A percentile compares a stretch with the other conserved stretches of the same genome.
Evolutionary conservation across 129 eudicot species (phyloP).

Genomic region (Glebionis coronaria): DNA sequence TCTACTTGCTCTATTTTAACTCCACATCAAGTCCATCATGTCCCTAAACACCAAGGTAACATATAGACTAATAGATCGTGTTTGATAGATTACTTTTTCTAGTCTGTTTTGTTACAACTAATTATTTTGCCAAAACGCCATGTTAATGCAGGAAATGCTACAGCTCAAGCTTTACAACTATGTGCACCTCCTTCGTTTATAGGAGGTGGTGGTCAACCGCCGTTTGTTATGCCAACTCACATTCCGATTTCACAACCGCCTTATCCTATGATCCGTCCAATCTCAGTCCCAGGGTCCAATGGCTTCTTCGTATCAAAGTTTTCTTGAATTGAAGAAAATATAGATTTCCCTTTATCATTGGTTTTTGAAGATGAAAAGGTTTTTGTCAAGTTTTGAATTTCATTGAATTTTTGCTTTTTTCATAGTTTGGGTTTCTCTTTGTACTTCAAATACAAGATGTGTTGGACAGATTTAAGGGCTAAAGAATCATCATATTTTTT

Average conservation of each 20-base stretch:
- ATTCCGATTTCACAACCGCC: slow-evolving; percentile 60
- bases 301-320: slow-evolving; percentile 53
- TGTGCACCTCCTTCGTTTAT: slow-evolving; percentile 48
- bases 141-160: slow-evolving; percentile 43
- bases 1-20: slow-evolving; percentile 47
- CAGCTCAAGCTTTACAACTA: slow-evolving; percentile 58
- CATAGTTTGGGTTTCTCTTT: slow-evolving; percentile 17
- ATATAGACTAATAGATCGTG: neutral
- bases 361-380: slow-evolving; percentile 19
- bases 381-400: slow-evolving; percentile 33
- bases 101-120: neutral
- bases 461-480: neutral
- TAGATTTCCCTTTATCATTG: neutral
- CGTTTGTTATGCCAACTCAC: slow-evolving; percentile 47
- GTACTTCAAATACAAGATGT: slow-evolving; percentile 29
- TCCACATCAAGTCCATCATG: slow-evolving; percentile 58
- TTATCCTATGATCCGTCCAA: slow-evolving; percentile 55
- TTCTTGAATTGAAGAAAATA: slow-evolving; percentile 30
- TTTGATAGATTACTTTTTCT: neutral
- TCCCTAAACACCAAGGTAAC: slow-evolving; percentile 79
- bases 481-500: slow-evolving; percentile 6
- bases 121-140: neutral
- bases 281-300: slow-evolving; percentile 48
- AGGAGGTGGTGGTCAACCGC: slow-evolving; percentile 51
- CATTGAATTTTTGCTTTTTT: neutral